Evolutionary conservation across 2,329 filamentous ascomycete genomes (phyloP).

Genomic region (Amesomyces nigricolor): DNA sequence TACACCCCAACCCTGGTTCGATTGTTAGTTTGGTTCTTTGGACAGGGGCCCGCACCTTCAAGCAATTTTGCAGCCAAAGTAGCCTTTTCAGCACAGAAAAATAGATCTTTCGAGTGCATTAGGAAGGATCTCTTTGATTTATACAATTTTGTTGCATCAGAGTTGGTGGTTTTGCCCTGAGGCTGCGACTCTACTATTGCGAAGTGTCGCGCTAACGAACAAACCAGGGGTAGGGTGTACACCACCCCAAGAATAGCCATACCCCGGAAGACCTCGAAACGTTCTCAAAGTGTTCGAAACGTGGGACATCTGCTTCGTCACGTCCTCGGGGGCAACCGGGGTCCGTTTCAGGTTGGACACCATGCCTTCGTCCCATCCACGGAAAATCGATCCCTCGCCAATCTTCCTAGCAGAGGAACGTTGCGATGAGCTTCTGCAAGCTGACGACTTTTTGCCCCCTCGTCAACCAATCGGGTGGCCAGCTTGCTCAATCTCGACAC

Average conservation of each 20-base stretch:
- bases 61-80: too few relatives aligned
- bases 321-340: not conserved
- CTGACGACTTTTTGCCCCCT: not conserved
- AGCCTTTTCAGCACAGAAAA: too few relatives aligned
- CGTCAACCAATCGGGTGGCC: constrained; percentile 10
- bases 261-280: constrained; percentile 15
- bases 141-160: too few relatives aligned
- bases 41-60: too few relatives aligned
- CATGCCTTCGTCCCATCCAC: not conserved
- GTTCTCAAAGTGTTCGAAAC: constrained; percentile 19
- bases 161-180: too few relatives aligned
- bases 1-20: too few relatives aligned
- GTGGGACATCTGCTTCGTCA: constrained; percentile 9
- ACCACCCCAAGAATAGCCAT: constrained; percentile 16
- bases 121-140: too few relatives aligned
- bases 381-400: not conserved
- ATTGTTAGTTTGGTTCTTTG: too few relatives aligned
- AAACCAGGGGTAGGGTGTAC: too few relatives aligned
- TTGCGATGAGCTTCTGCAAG: constrained; percentile 17
- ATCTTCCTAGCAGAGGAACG: not conserved
- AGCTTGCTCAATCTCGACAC: not conserved
- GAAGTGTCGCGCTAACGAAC: too few relatives aligned
- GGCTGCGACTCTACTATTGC: too few relatives aligned
- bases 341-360: constrained; percentile 10
- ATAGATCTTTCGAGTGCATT: too few relatives aligned